Evolutionary conservation across 192 early-diverging fungal genomes (phyloP).

Genomic region (Anaeromyces robustus): DNA sequence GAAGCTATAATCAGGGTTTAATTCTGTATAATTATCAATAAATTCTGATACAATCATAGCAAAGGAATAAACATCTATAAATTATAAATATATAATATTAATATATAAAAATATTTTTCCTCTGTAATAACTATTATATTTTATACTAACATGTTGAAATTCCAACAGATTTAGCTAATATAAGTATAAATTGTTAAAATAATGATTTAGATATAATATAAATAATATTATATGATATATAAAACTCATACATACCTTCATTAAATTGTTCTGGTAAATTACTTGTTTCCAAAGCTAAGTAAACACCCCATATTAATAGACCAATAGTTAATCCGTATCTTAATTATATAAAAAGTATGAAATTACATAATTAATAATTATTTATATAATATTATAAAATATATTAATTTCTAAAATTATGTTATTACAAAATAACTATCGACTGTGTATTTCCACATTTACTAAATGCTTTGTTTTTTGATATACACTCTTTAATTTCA

Average conservation of each 20-base stretch:
- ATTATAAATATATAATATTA: background rate
- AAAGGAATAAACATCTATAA: background rate
- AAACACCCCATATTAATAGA: background rate
- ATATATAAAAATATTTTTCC: too few species aligned
- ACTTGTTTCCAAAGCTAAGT: background rate
- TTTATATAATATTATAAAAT: too few species aligned
- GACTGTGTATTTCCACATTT: background rate
- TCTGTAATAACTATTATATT: too few species aligned
- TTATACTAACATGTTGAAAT: background rate
- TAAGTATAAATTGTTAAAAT: background rate
- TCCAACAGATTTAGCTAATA: background rate
- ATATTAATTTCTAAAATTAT: too few species aligned
- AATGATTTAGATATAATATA: too few species aligned
- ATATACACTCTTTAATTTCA: too few species aligned
- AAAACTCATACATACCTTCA: background rate
- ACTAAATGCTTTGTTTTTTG: background rate
- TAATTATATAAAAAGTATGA: too few species aligned
- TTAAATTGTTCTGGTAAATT: background rate
- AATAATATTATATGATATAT: too few species aligned
- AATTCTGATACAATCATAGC: background rate
- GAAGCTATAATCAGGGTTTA: background rate
- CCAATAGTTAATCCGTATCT: background rate
- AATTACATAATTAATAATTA: too few species aligned
- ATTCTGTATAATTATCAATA: background rate
- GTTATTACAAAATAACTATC: background rate